Evolutionary conservation across 257 asterid genomes (phyloP).

Genomic region (Euphrasia confusa): DNA sequence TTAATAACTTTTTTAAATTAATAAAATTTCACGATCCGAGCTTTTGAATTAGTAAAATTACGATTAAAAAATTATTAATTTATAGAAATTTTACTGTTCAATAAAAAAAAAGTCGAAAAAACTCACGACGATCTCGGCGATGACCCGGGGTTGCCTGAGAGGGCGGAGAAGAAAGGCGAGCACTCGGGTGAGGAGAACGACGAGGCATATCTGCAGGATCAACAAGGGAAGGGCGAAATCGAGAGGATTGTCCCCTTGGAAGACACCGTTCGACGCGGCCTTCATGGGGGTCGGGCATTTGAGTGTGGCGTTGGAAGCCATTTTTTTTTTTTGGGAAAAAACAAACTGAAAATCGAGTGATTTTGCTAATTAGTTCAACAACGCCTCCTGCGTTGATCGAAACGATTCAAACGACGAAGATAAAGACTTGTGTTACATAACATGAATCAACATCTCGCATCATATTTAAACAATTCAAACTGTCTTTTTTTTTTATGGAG

Average conservation of each 20-base stretch:
- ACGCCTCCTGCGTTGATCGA: conserved; percentile 19
- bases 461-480: too few species aligned
- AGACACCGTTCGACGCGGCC: conserved; percentile 67
- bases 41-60: too few species aligned
- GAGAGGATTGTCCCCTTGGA: conserved; percentile 76
- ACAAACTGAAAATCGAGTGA: background rate
- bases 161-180: conserved; percentile 63
- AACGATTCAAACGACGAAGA: background rate
- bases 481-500: background rate
- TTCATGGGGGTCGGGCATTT: conserved; percentile 57
- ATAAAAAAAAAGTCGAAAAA: background rate
- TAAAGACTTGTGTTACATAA: background rate
- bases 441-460: background rate
- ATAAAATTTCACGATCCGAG: too few species aligned
- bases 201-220: conserved; percentile 67
- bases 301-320: conserved; percentile 40
- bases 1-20: too few species aligned
- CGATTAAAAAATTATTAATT: too few species aligned
- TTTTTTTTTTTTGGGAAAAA: background rate
- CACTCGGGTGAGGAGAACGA: conserved; percentile 45
- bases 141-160: conserved; percentile 72
- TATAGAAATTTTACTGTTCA: too few species aligned
- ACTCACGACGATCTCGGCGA: conserved; percentile 76
- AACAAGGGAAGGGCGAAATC: conserved; percentile 65
- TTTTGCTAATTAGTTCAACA: conserved; percentile 12